phyloP scores from a whole-genome alignment of 192 early-diverging fungal species.

The Coemansia sp. region DNA sequence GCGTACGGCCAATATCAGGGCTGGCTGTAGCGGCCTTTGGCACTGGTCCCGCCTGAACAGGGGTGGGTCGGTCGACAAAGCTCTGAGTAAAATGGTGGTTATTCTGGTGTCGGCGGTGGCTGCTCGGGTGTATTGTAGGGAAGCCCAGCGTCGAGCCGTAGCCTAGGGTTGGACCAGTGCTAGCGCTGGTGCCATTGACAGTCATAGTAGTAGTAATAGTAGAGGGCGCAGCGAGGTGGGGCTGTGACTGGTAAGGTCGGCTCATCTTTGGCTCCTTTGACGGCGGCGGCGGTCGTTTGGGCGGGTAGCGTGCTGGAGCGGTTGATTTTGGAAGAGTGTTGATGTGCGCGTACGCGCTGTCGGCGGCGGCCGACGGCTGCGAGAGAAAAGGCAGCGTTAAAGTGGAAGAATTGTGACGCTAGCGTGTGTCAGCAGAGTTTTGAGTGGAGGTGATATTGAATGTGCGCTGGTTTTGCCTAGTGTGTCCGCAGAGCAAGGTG shows the following conservation, averaged over 20 bases:
- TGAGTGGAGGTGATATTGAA: neutral
- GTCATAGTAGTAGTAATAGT: neutral
- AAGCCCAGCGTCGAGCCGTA: neutral
- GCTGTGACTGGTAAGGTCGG: slow-evolving; percentile 11
- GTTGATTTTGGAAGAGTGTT: neutral
- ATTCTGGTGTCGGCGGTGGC: neutral
- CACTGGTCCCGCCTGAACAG: neutral
- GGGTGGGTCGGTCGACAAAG: neutral
- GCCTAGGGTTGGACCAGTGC: neutral
- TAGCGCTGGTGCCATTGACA: neutral
- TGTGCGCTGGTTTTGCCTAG: neutral
- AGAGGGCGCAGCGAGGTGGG: neutral
- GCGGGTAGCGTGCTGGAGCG: slow-evolving; percentile 1
- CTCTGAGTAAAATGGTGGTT: neutral
- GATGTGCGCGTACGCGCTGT: neutral
- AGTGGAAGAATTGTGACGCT: neutral
- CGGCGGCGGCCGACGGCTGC: slow-evolving; percentile 1
- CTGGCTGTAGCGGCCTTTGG: slow-evolving; percentile 1
- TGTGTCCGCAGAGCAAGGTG: neutral
- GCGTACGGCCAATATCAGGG: neutral
- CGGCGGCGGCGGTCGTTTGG: neutral
- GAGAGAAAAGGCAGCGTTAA: slow-evolving; percentile 4
- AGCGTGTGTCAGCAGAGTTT: neutral
- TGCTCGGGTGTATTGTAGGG: slow-evolving; percentile 1
- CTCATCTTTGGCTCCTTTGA: slow-evolving; percentile 2